Percentiles rank a stretch among this genome's conserved stretches.
Evolutionary conservation across 2,329 filamentous ascomycete genomes (phyloP).

Genomic region (Cladosporium sp.): DNA sequence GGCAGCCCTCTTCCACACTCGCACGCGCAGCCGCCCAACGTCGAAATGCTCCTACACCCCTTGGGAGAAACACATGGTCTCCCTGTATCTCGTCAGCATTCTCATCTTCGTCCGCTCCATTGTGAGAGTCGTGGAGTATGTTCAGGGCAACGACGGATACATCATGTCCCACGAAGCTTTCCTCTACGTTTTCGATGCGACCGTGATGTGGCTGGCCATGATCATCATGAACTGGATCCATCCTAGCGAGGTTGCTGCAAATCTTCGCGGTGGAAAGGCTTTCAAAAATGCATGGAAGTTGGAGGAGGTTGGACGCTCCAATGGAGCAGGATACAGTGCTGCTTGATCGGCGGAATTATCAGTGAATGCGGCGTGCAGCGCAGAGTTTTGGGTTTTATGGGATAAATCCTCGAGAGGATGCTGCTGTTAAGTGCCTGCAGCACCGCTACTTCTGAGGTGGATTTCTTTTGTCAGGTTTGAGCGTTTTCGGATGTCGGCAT

Average conservation of each 20-base stretch:
- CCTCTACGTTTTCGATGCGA: constrained; percentile 26
- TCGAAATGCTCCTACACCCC: constrained; percentile 19
- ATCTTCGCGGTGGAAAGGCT: constrained; percentile 6
- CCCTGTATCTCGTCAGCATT: constrained; percentile 40
- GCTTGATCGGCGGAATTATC: background rate
- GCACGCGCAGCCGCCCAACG: constrained; percentile 22
- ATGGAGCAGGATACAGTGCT: background rate
- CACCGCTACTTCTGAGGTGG: too few relatives aligned
- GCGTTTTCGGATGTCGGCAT: too few relatives aligned
- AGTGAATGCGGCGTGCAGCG: too few relatives aligned
- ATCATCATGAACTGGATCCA: constrained; percentile 22
- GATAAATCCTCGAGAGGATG: too few relatives aligned
- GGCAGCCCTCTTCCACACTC: constrained; percentile 26
- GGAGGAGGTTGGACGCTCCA: background rate
- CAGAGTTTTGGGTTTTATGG: too few relatives aligned
- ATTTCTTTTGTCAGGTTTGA: too few relatives aligned
- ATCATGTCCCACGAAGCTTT: constrained; percentile 32
- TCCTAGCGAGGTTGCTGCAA: constrained; percentile 19
- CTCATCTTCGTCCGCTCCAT: constrained; percentile 47
- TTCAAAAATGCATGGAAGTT: constrained; percentile 12
- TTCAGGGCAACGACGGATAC: constrained; percentile 40
- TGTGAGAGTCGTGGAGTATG: constrained; percentile 48
- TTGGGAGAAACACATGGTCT: constrained; percentile 37
- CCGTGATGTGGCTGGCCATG: constrained; percentile 21
- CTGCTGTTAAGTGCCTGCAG: too few relatives aligned